Evolutionary conservation across 805 yeast genomes (phyloP), one percentile per base, ranked within the genome.

Genomic region (Nakazawaea populi): DNA sequence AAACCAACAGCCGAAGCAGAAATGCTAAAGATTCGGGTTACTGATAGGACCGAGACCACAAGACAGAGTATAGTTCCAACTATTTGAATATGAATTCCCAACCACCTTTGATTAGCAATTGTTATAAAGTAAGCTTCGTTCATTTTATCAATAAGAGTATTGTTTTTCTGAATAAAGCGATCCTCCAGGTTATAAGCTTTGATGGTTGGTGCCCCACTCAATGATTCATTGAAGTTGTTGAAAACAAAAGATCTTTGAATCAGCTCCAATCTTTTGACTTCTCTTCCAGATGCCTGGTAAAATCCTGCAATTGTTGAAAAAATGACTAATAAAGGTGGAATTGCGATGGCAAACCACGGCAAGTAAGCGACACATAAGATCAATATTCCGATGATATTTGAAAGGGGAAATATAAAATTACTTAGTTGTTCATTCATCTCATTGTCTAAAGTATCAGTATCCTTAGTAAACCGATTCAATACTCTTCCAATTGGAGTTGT

Each of bases 401-500:
- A 65, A 30, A 76, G 48, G 4, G 84, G 79, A 56, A 73, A 79
- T 43, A 82, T 55, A 47, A 86, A 72, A 66, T 82, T 66, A 56
- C 92, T 75, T 42, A 85, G 56, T 59, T 84, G 87, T 61, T 86
- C 90, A 51, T 80, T 77, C 52, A 89, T 68, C 65, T 86, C 92
- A 62, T 87, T 88, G 60, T 89, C 96, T 63, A 88, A 69, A 4
- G 82, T 82, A 63, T 89, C 96, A 0, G 94, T 85, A 65, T 89
- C 96, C 58, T 88, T 88, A 3, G 96, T 88, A 64, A 89, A 89
- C 57, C 96, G 73, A 66, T 88, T 89, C 63, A 90, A 70, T 52
- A 89, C 82, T 56, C 96, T 75, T 1, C 97, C 96, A 73, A 87
- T 76, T 14, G 97, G 97, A 0, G 95, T 87, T 8, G 89, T 81